Conservation (phyloP, 345 rosid species). For the Pistacia vera region DNA sequence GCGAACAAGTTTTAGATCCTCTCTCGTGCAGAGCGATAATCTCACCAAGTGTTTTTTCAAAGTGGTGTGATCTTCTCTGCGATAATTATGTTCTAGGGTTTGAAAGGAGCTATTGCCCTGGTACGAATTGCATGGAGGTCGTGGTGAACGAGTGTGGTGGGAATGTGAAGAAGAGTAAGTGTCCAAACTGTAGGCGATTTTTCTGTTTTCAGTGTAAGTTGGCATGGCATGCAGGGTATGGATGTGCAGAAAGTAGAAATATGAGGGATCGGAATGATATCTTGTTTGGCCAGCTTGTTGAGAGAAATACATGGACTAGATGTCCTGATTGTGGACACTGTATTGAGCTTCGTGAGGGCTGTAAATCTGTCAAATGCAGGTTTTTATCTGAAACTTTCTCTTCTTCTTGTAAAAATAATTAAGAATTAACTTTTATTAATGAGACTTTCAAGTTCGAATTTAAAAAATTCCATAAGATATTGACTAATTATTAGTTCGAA, state of each 20-base stretch:
- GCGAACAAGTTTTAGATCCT: conserved; percentile 28
- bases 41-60: background rate
- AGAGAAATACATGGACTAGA: background rate
- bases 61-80: conserved; percentile 38
- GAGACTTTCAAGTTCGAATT: too few relatives aligned
- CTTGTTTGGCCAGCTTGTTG: conserved; percentile 28
- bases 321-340: conserved; percentile 25
- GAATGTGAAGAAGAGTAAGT: conserved; percentile 24
- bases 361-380: conserved; percentile 3
- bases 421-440: too few relatives aligned
- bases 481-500: too few relatives aligned
- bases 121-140: conserved; percentile 28
- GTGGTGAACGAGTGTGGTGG: conserved; percentile 33
- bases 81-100: conserved; percentile 13
- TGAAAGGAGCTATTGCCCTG: conserved; percentile 33
- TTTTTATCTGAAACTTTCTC: too few relatives aligned
- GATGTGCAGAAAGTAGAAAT: conserved; percentile 22
- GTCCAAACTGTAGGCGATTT: conserved; percentile 33
- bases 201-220: conserved; percentile 36
- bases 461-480: too few relatives aligned
- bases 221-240: conserved; percentile 36
- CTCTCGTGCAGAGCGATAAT: conserved; percentile 24
- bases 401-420: too few relatives aligned
- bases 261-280: conserved; percentile 33
- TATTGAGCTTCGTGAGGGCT: conserved; percentile 33